Conservation (phyloP, 2,329 filamentous ascomycete species). For the Alternaria consortialis region DNA sequence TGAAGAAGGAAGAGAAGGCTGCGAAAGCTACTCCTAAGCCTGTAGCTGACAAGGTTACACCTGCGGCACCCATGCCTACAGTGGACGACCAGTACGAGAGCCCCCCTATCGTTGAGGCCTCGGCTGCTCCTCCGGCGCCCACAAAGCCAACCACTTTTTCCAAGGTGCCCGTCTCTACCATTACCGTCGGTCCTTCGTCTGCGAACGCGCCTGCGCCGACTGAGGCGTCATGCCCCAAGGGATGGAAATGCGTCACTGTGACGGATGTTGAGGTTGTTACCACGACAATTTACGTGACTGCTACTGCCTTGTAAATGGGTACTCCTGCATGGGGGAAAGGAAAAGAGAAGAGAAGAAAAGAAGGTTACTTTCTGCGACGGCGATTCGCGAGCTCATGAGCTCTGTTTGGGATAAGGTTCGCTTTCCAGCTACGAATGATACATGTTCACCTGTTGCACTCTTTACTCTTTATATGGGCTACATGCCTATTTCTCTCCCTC, state of each 20-base stretch:
- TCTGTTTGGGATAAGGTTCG: constrained; percentile 20
- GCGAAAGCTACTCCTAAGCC: constrained; percentile 10
- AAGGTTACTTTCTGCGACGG: constrained; percentile 22
- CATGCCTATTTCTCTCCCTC: constrained; percentile 32
- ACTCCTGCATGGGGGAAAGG: not conserved
- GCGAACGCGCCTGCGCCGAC: constrained; percentile 33
- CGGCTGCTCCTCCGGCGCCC: constrained; percentile 5
- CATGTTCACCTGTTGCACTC: not conserved
- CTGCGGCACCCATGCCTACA: constrained; percentile 20
- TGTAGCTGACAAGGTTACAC: constrained; percentile 9
- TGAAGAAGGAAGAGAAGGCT: constrained; percentile 12
- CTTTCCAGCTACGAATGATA: constrained; percentile 11
- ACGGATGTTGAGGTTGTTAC: constrained; percentile 36
- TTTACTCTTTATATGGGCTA: not conserved
- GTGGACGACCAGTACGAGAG: constrained; percentile 19
- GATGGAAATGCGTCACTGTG: constrained; percentile 36
- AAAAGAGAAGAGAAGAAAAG: not conserved
- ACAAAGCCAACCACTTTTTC: not conserved
- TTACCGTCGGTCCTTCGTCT: constrained; percentile 26
- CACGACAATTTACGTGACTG: constrained; percentile 39
- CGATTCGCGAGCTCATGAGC: constrained; percentile 22
- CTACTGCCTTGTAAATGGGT: constrained; percentile 10
- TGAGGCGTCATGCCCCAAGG: constrained; percentile 27
- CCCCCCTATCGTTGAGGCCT: constrained; percentile 10
- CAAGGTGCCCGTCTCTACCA: constrained; percentile 14